Evolutionary conservation across 1,139 yeast species (phyloP), one percentile per base, ranked within the genome.

Genomic region (Geotrichum cucujoidarum): DNA sequence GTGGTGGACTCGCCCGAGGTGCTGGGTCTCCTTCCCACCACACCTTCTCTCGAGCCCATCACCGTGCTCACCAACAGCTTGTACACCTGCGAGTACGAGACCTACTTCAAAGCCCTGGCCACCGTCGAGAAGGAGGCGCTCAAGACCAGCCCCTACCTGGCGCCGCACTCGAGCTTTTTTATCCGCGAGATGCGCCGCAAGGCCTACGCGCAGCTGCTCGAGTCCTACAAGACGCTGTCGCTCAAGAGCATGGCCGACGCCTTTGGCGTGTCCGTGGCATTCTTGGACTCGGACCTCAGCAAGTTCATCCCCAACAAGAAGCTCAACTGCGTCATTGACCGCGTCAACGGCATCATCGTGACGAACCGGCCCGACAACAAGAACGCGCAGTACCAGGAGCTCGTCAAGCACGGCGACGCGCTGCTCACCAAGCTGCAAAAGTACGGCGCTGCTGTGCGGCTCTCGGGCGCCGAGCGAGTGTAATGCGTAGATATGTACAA

Each of bases 301-400:
- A 85, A 82, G 63, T 89, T 90, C 63, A 89, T 94, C 59, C 96
- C 97, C 35, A 90, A 83, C 67, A 89, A 90, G 64, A 88, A 88
- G 67, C 76, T 94, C 64, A 90, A 89, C 69, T 94, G 98, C 70
- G 90, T 94, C 48, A 89, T 94, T 64, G 98, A 94, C 66, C 79
- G 89, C 61, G 98, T 92, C 48, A 87, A 89, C 65, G 97, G 97
- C 17, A 88, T 92, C 53, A 87, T 94, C 56, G 95, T 88, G 65
- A 94, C 98, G 25, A 92, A 89, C 68, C 78, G 97, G 59, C 96
- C 97, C 2, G 98, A 92, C 66, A 89, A 85, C 68, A 92, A 94
- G 70, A 92, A 94, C 64, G 86, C 87, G 50, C 97, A 92, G 68
- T 94, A 90, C 67, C 95, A 89, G 64, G 71, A 74, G 55, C 75